Evolutionary conservation across 441 rosid species (phyloP).

Genomic region (Pelargonium cotyledonis): DNA sequence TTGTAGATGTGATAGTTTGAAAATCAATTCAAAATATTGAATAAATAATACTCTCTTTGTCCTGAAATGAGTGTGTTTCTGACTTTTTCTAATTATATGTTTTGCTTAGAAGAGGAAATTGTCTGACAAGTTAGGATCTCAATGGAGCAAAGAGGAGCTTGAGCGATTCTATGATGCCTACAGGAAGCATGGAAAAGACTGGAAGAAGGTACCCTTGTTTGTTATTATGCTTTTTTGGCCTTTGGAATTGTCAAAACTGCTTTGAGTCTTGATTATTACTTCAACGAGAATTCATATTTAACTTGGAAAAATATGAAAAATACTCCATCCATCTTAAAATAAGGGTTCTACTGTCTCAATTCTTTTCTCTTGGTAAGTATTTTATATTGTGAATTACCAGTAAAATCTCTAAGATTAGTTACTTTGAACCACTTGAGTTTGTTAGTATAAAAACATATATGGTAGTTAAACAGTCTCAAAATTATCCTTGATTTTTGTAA

Average conservation of each 20-base stretch:
- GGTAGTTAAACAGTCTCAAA: too few species aligned
- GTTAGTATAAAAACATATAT: neutral
- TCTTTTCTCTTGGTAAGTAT: too few species aligned
- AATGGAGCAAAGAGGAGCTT: conserved; percentile 79
- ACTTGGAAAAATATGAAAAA: neutral
- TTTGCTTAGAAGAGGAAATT: conserved; percentile 51
- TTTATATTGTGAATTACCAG: too few species aligned
- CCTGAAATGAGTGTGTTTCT: neutral
- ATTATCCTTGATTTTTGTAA: too few species aligned
- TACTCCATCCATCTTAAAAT: too few species aligned
- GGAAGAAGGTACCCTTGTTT: conserved; percentile 56
- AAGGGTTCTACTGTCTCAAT: too few species aligned
- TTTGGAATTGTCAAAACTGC: neutral
- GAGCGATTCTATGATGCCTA: conserved; percentile 75
- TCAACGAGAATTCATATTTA: neutral
- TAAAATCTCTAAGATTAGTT: neutral
- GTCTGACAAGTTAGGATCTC: conserved; percentile 71
- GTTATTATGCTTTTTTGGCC: conserved; percentile 2
- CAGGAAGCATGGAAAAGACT: conserved; percentile 64
- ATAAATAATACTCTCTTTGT: too few species aligned
- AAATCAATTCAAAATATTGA: too few species aligned
- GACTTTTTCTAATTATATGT: conserved; percentile 15
- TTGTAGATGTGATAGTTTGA: too few species aligned
- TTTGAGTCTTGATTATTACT: neutral
- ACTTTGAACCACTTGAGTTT: too few species aligned